Evolutionary conservation across 2,329 filamentous ascomycete species (phyloP).

Genomic region (Coniella vitis): DNA sequence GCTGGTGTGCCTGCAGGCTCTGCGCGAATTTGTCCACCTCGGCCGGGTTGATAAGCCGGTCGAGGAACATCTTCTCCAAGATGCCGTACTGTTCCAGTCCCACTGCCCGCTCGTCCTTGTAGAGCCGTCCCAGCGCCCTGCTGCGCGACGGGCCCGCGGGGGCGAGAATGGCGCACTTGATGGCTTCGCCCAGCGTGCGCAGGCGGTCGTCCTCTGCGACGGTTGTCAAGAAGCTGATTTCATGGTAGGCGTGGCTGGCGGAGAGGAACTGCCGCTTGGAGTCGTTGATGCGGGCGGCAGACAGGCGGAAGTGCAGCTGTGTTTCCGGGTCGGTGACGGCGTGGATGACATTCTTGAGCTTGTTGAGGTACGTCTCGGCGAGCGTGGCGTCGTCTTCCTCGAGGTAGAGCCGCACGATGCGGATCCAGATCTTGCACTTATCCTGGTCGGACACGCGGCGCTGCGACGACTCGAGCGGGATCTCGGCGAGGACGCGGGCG

Average conservation of each 20-base stretch:
- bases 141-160: constrained; percentile 83
- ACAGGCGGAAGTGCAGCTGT: constrained; percentile 80
- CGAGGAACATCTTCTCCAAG: constrained; percentile 95
- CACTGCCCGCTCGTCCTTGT: constrained; percentile 82
- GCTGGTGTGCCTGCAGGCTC: constrained; percentile 76
- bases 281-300: constrained; percentile 88
- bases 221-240: constrained; percentile 68
- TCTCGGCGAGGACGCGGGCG: constrained; percentile 71
- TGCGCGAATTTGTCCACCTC: constrained; percentile 84
- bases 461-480: constrained; percentile 84
- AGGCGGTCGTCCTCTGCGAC: constrained; percentile 84
- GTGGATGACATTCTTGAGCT: constrained; percentile 88
- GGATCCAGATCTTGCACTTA: constrained; percentile 81
- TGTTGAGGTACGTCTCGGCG: constrained; percentile 85
- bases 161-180: constrained; percentile 86
- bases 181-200: constrained; percentile 76
- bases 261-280: constrained; percentile 84
- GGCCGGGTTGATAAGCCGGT: constrained; percentile 70
- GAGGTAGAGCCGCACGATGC: constrained; percentile 88
- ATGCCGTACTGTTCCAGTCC: constrained; percentile 77
- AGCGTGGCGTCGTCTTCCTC: constrained; percentile 86
- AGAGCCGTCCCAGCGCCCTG: constrained; percentile 72
- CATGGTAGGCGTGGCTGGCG: constrained; percentile 81
- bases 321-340: constrained; percentile 67
- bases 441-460: constrained; percentile 75